Conservation (phyloP, 1,139 yeast genomes). For the Candida smagusa region DNA sequence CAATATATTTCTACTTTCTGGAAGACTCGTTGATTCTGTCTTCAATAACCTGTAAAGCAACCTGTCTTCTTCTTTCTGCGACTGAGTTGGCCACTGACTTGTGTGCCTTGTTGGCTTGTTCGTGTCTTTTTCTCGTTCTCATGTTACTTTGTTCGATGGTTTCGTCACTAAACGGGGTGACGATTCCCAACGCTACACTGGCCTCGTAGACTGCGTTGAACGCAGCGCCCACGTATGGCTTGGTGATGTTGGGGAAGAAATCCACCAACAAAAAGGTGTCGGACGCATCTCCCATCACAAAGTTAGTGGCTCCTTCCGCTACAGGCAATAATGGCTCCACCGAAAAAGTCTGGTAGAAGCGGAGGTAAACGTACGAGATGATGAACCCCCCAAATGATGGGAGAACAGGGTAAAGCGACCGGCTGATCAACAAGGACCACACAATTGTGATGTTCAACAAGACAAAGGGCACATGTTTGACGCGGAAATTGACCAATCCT, state of each 20-base stretch:
- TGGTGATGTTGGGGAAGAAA: slow-evolving; percentile 66
- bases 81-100: slow-evolving; percentile 51
- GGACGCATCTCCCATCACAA: slow-evolving; percentile 75
- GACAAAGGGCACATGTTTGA: slow-evolving; percentile 71
- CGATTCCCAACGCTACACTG: slow-evolving; percentile 51
- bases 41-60: slow-evolving; percentile 79
- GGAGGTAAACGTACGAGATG: slow-evolving; percentile 67
- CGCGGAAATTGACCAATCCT: slow-evolving; percentile 62
- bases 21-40: slow-evolving; percentile 52
- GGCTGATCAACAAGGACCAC: slow-evolving; percentile 38
- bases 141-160: slow-evolving; percentile 72
- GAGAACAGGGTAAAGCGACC: slow-evolving; percentile 51
- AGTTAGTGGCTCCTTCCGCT: slow-evolving; percentile 19
- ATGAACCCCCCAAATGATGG: slow-evolving; percentile 72
- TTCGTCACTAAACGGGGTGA: slow-evolving; percentile 68
- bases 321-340: slow-evolving; percentile 40
- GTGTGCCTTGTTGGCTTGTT: slow-evolving; percentile 39
- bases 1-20: slow-evolving; percentile 1
- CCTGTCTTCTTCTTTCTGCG: slow-evolving; percentile 83
- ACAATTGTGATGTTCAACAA: slow-evolving; percentile 43
- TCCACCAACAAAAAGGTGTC: slow-evolving; percentile 83
- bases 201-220: slow-evolving; percentile 54
- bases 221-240: slow-evolving; percentile 51
- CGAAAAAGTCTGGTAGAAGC: slow-evolving; percentile 61
- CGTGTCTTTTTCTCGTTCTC: slow-evolving; percentile 60